phyloP scores from a whole-genome alignment of 2,329 filamentous ascomycete genomes.

The Ceratocystis smalleyi region DNA sequence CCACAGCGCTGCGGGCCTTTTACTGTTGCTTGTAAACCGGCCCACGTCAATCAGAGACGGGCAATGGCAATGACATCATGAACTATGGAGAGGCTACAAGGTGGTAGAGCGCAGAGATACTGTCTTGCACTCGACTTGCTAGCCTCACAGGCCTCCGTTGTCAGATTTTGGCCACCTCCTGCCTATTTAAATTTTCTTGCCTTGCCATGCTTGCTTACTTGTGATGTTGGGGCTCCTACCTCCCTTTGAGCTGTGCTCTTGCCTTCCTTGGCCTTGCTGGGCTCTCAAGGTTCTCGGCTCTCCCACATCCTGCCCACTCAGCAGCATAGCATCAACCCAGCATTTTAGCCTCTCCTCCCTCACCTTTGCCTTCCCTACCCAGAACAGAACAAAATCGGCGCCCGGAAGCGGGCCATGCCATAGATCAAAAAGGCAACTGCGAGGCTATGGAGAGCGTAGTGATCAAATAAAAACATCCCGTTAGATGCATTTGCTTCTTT shows the following conservation, averaged over 20 bases:
- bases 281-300: background rate
- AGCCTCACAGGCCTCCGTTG: too few relatives aligned
- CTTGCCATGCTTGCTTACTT: background rate
- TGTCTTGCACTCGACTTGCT: background rate
- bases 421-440: slow-evolving; percentile 1
- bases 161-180: too few relatives aligned
- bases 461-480: slow-evolving; percentile 3
- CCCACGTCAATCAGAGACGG: background rate
- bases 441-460: slow-evolving; percentile 6
- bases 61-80: background rate
- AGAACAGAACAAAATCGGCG: background rate
- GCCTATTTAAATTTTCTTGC: background rate
- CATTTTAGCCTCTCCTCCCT: too few relatives aligned
- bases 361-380: too few relatives aligned
- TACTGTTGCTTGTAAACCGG: too few relatives aligned
- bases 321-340: background rate
- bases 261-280: background rate
- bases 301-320: background rate
- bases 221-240: background rate
- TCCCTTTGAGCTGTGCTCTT: slow-evolving; percentile 2
- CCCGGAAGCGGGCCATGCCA: too few relatives aligned
- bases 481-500: slow-evolving; percentile 1
- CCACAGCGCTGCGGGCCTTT: too few relatives aligned
- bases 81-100: too few relatives aligned
- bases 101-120: background rate